Evolutionary conservation across 495 filamentous ascomycete genomes (phyloP).

Genomic region (Viridothelium virens): DNA sequence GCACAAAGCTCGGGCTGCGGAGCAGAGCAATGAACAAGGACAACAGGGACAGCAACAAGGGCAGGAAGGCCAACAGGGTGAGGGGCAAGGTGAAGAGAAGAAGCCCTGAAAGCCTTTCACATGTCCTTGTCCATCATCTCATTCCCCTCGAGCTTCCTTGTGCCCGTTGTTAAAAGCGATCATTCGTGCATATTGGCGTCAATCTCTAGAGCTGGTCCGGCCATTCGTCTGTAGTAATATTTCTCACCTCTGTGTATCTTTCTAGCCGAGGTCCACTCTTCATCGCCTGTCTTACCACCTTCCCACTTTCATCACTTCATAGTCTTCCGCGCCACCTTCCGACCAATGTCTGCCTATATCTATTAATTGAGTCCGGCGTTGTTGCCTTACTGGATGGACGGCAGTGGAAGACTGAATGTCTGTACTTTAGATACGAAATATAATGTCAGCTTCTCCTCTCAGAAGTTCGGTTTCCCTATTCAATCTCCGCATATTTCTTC

Average conservation of each 20-base stretch:
- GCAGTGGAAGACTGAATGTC: neutral
- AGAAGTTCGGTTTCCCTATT: neutral
- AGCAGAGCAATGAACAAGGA: conserved; percentile 25
- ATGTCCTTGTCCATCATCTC: neutral
- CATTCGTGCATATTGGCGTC: conserved; percentile 8
- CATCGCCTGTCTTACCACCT: neutral
- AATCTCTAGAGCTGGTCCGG: neutral
- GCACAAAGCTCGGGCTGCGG: conserved; percentile 74
- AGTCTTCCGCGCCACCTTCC: neutral
- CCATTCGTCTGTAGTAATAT: conserved; percentile 9
- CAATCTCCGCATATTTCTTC: neutral
- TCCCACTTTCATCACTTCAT: neutral
- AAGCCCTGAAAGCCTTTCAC: conserved; percentile 53
- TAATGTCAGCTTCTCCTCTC: conserved; percentile 11
- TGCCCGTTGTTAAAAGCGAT: neutral
- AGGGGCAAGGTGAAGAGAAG: conserved; percentile 61
- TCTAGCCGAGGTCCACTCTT: neutral
- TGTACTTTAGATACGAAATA: conserved; percentile 10
- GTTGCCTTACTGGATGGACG: neutral
- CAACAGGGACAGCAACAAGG: conserved; percentile 34
- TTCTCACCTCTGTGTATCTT: neutral
- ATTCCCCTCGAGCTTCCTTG: neutral
- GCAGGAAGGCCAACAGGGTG: conserved; percentile 39
- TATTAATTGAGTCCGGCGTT: neutral
- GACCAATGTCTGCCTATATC: neutral